Conservation (phyloP, 192 early-diverging fungal species). For the Oehlia diaphana region DNA sequence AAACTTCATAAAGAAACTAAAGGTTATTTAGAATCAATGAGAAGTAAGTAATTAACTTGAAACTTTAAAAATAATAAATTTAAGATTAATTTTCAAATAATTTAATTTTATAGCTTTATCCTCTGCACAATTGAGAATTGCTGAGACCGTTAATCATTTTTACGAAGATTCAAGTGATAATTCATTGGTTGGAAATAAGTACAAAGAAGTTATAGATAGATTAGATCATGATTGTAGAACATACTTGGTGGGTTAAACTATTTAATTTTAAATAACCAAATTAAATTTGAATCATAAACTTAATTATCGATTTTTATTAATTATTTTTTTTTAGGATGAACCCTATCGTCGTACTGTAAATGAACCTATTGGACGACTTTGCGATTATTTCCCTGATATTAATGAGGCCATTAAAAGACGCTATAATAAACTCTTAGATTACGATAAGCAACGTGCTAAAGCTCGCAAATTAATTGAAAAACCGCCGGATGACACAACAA, state of each 20-base stretch:
- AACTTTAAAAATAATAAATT: too few relatives aligned
- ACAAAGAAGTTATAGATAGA: conserved; percentile 78
- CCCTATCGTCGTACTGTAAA: conserved; percentile 85
- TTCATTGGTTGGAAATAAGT: conserved; percentile 72
- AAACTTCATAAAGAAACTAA: conserved; percentile 89
- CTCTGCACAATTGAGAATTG: conserved; percentile 78
- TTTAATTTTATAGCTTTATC: conserved; percentile 68
- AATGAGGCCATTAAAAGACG: conserved; percentile 91
- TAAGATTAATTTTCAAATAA: background rate
- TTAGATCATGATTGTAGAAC: conserved; percentile 78
- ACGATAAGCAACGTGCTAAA: conserved; percentile 73
- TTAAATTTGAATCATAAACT: too few relatives aligned
- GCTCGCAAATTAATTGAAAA: conserved; percentile 83
- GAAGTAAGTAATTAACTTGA: conserved; percentile 46
- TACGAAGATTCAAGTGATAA: conserved; percentile 83
- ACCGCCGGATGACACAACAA: conserved; percentile 68
- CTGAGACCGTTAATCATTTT: conserved; percentile 85
- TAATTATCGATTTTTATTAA: too few relatives aligned
- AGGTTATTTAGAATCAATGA: conserved; percentile 84
- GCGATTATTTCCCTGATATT: conserved; percentile 88
- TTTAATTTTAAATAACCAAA: too few relatives aligned
- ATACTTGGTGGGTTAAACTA: conserved; percentile 65
- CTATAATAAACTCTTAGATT: conserved; percentile 85
- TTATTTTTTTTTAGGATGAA: conserved; percentile 56
- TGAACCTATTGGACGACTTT: conserved; percentile 86